Percentiles rank a stretch among this genome's conserved stretches.
phyloP scores from a whole-genome alignment of 2,329 filamentous ascomycete genomes.

The Calonectria pauciramosa region DNA sequence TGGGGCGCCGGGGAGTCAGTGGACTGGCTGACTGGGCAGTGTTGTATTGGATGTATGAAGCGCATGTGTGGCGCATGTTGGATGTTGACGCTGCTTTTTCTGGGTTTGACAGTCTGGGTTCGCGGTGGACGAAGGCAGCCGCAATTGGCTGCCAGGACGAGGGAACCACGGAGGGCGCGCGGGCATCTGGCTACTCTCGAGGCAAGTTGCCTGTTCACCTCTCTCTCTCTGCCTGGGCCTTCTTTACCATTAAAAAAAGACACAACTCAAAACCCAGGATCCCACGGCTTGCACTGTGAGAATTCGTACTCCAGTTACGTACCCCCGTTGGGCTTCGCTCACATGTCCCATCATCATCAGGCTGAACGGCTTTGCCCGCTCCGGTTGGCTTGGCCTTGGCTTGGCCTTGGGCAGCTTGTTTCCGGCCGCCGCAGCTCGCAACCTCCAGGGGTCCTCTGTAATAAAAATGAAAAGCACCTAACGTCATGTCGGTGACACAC shows the following conservation, averaged over 20 bases:
- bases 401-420: constrained; percentile 9
- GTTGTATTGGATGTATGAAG: constrained; percentile 9
- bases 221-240: no score
- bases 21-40: constrained; percentile 10
- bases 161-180: not conserved
- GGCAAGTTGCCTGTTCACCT: not conserved
- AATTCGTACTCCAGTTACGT: not conserved
- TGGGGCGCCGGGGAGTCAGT: not conserved
- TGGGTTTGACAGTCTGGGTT: not conserved
- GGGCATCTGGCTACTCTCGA: not conserved
- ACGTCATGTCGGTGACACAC: not conserved
- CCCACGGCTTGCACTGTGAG: not conserved
- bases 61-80: constrained; percentile 11
- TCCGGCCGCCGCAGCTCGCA: constrained; percentile 6
- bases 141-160: not conserved
- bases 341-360: constrained; percentile 7
- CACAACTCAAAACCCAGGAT: not conserved
- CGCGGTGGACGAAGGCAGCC: no score
- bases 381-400: constrained; percentile 23
- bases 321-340: constrained; percentile 10
- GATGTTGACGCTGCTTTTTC: not conserved
- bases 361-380: constrained; percentile 9
- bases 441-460: constrained; percentile 3
- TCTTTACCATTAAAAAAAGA: not conserved
- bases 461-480: not conserved